phyloP scores from a whole-genome alignment of 192 early-diverging fungal species.

The Lobosporangium transversale region DNA sequence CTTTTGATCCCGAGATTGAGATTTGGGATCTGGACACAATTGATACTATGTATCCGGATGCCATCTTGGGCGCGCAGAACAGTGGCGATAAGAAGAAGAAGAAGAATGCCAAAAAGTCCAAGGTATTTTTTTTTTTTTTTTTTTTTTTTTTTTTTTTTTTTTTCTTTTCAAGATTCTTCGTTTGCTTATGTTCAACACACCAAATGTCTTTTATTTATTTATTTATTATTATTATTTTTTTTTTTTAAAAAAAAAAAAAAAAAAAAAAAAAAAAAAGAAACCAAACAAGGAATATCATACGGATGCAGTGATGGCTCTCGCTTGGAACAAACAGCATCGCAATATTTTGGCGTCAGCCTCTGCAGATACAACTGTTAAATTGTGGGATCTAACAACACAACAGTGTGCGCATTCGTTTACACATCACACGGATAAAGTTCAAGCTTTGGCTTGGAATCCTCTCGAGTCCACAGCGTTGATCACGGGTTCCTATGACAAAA shows the following conservation, averaged over 20 bases:
- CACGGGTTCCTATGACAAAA: constrained; percentile 93
- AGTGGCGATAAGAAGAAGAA: constrained; percentile 65
- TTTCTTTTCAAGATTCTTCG: background rate
- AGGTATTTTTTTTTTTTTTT: constrained; percentile 49
- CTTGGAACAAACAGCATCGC: constrained; percentile 89
- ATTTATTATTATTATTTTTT: no score
- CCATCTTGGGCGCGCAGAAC: constrained; percentile 81
- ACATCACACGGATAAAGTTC: constrained; percentile 92
- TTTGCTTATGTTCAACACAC: no score
- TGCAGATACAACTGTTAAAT: constrained; percentile 96
- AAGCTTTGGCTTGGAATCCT: constrained; percentile 92
- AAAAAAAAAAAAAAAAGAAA: no score
- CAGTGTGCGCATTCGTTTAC: constrained; percentile 80
- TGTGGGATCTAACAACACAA: constrained; percentile 91
- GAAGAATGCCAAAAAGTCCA: constrained; percentile 58
- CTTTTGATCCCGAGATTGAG: constrained; percentile 98
- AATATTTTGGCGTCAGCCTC: constrained; percentile 89
- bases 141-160: background rate
- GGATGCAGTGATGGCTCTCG: constrained; percentile 93
- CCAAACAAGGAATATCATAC: constrained; percentile 86
- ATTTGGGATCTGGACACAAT: constrained; percentile 97
- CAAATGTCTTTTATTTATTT: no score
- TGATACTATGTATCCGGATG: constrained; percentile 91
- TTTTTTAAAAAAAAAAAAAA: no score
- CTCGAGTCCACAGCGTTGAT: constrained; percentile 86